A percentile compares a stretch with the other conserved stretches of the same genome.
These are phyloP conservation scores for Biscogniauxia mediterranea DNA, from an alignment of 2,329 filamentous ascomycete genomes.

Conservation along the genomic window DNA sequence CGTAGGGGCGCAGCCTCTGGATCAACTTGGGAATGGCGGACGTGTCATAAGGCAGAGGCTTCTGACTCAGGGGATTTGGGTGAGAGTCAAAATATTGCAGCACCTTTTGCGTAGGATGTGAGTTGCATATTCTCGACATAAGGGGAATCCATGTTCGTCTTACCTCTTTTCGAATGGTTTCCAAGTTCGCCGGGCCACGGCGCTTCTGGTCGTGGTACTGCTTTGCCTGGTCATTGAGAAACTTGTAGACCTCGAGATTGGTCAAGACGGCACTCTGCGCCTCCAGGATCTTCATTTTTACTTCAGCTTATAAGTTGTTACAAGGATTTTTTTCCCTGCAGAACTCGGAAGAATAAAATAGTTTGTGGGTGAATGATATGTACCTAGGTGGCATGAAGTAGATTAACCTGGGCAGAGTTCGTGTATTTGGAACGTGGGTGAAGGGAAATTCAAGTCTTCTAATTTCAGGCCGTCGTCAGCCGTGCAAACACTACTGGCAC, in stretches of 20 bases:
- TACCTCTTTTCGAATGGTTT: conserved; percentile 65
- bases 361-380: no score
- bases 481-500: no score
- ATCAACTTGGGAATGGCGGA: conserved; percentile 53
- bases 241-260: conserved; percentile 71
- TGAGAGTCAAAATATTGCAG: conserved; percentile 56
- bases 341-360: no score
- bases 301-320: no score
- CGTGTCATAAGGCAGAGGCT: conserved; percentile 52
- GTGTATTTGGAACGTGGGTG: no score
- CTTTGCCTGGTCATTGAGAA: conserved; percentile 56
- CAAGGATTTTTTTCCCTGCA: no score
- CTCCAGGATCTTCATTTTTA: conserved; percentile 66
- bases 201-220: conserved; percentile 51
- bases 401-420: no score
- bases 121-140: neutral
- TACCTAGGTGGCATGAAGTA: no score
- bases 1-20: conserved; percentile 52
- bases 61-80: conserved; percentile 56
- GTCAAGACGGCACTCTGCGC: conserved; percentile 67
- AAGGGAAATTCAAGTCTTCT: no score
- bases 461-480: no score
- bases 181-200: conserved; percentile 55
- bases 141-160: conserved; percentile 9
- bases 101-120: conserved; percentile 47